Evolutionary conservation across 306 rosid genomes (phyloP), one percentile per base, ranked within the genome.

Genomic region (Sicyos baderoa): DNA sequence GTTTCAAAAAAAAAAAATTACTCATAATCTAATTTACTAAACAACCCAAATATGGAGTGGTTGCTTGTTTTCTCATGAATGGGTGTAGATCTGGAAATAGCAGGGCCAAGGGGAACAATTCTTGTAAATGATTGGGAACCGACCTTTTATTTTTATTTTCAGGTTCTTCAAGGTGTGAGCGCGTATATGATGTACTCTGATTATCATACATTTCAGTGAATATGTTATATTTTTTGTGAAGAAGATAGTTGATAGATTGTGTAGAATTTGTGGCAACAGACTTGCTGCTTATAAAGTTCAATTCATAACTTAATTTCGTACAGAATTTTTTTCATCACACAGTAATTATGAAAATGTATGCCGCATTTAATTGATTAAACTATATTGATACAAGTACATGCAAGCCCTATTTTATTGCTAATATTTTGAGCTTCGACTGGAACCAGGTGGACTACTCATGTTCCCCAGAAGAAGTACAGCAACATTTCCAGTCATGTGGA

Each of bases 391-490:
- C 18, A 10, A 37, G 16, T 18, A 18, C 18, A 6, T 40, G 52
- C 25, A 40, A 35, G 52, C 25, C 55, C 14, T 18, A 6, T 74
- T 48, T 27, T 62, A 1, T 16, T 65, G 21, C 19, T 6, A 21
- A 6, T 65, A 54, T 45, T 65, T 21, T 19, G 14, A 65, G 47
- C 17, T 68, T 60, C 64, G 64, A 60, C 12, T 74, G 72, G 29
- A 50, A 76, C 89, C 89, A 89, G 96, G 93, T 89, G 50, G 93
- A 87, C 64, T 89, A 89, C 76, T 65, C 91, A 13, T 89, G 93
- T 63, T 87, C 93, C 54, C 93, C 96, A 16, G 96, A 89, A 80
- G 96, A 89, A 75, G 93, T 89, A 78, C 96, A 89, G 79, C 96
- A 89, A 73, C 96, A 87, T 84, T 89, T 86, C 79, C 89, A 89